A percentile compares a stretch with the other conserved stretches of the same genome.
phyloP scores from a whole-genome alignment of 2,329 filamentous ascomycete genomes.

The Uncinocarpus reesii region DNA sequence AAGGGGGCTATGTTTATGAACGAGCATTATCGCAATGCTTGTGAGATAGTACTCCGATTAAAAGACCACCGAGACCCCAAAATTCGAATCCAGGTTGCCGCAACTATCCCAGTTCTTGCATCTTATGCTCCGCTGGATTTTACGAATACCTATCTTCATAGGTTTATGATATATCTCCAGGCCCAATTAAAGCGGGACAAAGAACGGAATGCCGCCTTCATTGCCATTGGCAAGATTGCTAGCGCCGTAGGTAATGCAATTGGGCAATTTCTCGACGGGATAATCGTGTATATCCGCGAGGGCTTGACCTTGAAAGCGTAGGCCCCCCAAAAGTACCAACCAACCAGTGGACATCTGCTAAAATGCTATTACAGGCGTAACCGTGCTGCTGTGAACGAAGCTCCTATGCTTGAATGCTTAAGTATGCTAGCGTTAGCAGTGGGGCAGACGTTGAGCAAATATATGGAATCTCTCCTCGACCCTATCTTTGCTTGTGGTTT shows the following conservation, averaged over 20 bases:
- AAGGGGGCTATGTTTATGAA: constrained; percentile 99
- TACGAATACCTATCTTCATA: constrained; percentile 73
- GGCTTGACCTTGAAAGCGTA: constrained; percentile 70
- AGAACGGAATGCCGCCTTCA: constrained; percentile 85
- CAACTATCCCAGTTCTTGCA: constrained; percentile 83
- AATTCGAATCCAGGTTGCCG: constrained; percentile 79
- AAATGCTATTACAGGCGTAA: constrained; percentile 41
- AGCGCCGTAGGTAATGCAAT: constrained; percentile 94
- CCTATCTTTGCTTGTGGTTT: constrained; percentile 95
- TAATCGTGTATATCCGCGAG: constrained; percentile 86
- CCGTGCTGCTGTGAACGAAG: constrained; percentile 48
- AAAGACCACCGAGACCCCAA: constrained; percentile 85
- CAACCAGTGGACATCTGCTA: constrained; percentile 12
- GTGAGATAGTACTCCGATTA: constrained; percentile 82
- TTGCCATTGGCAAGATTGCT: constrained; percentile 91
- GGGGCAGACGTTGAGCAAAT: constrained; percentile 93
- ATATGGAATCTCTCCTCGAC: constrained; percentile 90
- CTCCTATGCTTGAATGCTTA: constrained; percentile 91
- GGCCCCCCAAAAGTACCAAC: constrained; percentile 19
- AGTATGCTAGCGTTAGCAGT: constrained; percentile 92
- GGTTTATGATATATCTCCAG: constrained; percentile 94
- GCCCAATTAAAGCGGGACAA: constrained; percentile 90
- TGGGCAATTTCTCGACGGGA: constrained; percentile 86
- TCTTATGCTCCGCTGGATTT: constrained; percentile 89
- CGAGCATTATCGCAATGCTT: constrained; percentile 80